Percentiles rank a stretch among this genome's conserved stretches.
Conservation (phyloP, 257 asterid genomes). For the Henckelia pumila region DNA sequence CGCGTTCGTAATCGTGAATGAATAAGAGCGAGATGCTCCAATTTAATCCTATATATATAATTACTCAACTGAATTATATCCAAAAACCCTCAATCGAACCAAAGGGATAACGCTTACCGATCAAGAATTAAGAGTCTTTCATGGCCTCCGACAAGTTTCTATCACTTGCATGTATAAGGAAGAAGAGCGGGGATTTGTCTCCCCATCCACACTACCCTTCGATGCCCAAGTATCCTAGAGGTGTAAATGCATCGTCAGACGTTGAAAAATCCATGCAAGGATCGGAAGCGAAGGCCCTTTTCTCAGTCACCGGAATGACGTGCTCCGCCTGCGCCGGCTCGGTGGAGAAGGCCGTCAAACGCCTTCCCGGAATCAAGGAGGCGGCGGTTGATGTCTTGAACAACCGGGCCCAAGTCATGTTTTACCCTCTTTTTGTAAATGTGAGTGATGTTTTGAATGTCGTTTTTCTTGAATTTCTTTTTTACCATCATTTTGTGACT, state of each 20-base stretch:
- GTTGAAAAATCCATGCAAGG: slow-evolving; percentile 34
- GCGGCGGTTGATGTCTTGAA: slow-evolving; percentile 46
- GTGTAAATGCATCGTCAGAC: slow-evolving; percentile 19
- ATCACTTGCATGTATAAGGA: slow-evolving; percentile 30
- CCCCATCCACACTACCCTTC: slow-evolving; percentile 44
- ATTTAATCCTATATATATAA: too few relatives aligned
- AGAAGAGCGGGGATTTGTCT: slow-evolving; percentile 12
- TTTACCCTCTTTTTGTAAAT: slow-evolving; percentile 31
- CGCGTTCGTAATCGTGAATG: background rate
- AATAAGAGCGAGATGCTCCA: too few relatives aligned
- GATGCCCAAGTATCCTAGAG: slow-evolving; percentile 34
- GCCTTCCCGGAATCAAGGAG: slow-evolving; percentile 47
- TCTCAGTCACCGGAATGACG: slow-evolving; percentile 55
- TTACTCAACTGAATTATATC: background rate
- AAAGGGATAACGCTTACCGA: background rate
- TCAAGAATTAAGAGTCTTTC: background rate
- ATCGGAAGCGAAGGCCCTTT: slow-evolving; percentile 37
- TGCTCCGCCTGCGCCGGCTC: slow-evolving; percentile 56
- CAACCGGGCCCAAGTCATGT: slow-evolving; percentile 44
- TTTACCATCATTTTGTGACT: background rate
- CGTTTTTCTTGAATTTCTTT: background rate
- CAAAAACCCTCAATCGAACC: background rate
- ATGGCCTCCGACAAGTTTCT: slow-evolving; percentile 31
- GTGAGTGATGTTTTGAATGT: slow-evolving; percentile 29
- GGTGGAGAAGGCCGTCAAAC: slow-evolving; percentile 54